These are phyloP conservation scores for Viola odorata DNA, from an alignment of 345 rosid genomes.

Conservation along the genomic window DNA sequence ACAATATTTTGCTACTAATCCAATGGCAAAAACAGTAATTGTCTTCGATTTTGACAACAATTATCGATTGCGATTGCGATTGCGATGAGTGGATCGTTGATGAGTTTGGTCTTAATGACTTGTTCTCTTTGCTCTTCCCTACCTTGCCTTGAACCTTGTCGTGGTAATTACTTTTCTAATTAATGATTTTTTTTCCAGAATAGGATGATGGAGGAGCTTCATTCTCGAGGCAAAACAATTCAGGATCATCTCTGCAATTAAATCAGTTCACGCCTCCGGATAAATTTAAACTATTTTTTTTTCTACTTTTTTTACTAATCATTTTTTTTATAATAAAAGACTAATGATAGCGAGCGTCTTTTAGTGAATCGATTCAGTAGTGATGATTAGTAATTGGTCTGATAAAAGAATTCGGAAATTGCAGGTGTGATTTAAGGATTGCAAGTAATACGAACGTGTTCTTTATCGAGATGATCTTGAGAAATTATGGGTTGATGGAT, in stretches of 20 bases:
- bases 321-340: too few species aligned
- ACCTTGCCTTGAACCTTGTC: slow-evolving; percentile 22
- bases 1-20: too few species aligned
- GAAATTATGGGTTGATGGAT: slow-evolving; percentile 13
- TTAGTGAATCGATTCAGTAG: too few species aligned
- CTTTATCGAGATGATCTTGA: slow-evolving; percentile 26
- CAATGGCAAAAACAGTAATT: slow-evolving; percentile 16
- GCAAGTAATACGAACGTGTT: slow-evolving; percentile 26
- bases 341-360: too few species aligned
- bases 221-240: slow-evolving; percentile 15
- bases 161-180: too few species aligned
- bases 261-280: slow-evolving; percentile 25
- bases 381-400: too few species aligned
- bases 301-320: too few species aligned
- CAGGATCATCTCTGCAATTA: slow-evolving; percentile 16
- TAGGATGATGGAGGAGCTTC: slow-evolving; percentile 26
- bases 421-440: slow-evolving; percentile 25
- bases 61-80: slow-evolving; percentile 26
- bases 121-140: slow-evolving; percentile 16
- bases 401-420: too few species aligned
- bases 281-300: neutral
- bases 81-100: slow-evolving; percentile 26
- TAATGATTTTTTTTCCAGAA: too few species aligned
- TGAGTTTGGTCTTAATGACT: slow-evolving; percentile 10
- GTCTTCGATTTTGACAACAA: slow-evolving; percentile 33